Evolutionary conservation across 805 yeast genomes (phyloP).

Genomic region (Blastobotrys attinorum): DNA sequence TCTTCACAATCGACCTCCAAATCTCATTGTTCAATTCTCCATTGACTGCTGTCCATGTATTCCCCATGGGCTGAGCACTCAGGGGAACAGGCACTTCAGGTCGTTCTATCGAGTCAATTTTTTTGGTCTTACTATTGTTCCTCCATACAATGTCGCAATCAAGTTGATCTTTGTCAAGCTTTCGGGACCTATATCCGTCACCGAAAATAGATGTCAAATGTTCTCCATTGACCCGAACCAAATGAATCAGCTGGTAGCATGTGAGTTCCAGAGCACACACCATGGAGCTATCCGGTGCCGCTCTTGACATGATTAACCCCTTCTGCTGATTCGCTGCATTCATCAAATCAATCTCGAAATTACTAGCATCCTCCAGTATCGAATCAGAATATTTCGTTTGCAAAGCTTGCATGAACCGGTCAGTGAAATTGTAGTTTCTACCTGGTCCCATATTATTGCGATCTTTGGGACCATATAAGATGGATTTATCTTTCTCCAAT

Average conservation of each 20-base stretch:
- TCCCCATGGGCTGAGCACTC: conserved; percentile 7
- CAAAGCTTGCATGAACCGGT: conserved; percentile 37
- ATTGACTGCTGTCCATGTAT: conserved; percentile 55
- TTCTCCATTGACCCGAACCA: conserved; percentile 41
- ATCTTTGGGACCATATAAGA: conserved; percentile 31
- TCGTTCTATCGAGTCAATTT: conserved; percentile 6
- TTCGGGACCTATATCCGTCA: conserved; percentile 66
- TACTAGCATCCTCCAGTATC: conserved; percentile 39
- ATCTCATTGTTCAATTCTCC: conserved; percentile 51
- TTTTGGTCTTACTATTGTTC: conserved; percentile 7
- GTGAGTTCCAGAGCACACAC: conserved; percentile 52
- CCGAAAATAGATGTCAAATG: conserved; percentile 11
- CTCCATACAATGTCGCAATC: conserved; percentile 53
- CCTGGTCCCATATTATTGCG: conserved; percentile 32
- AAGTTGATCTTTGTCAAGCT: conserved; percentile 57
- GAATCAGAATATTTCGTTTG: conserved; percentile 32
- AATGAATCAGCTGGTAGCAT: conserved; percentile 33
- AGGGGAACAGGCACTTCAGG: conserved; percentile 11
- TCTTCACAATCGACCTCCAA: conserved; percentile 52
- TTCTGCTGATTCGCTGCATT: conserved; percentile 38
- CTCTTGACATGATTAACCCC: conserved; percentile 48
- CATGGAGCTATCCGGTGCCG: conserved; percentile 54
- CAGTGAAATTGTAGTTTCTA: conserved; percentile 50
- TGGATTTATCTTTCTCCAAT: conserved; percentile 38
- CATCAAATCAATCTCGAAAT: conserved; percentile 37